phyloP scores from a whole-genome alignment of 225 moss, liverwort and hornwort genomes.

The Antitrichia curtipendula region DNA sequence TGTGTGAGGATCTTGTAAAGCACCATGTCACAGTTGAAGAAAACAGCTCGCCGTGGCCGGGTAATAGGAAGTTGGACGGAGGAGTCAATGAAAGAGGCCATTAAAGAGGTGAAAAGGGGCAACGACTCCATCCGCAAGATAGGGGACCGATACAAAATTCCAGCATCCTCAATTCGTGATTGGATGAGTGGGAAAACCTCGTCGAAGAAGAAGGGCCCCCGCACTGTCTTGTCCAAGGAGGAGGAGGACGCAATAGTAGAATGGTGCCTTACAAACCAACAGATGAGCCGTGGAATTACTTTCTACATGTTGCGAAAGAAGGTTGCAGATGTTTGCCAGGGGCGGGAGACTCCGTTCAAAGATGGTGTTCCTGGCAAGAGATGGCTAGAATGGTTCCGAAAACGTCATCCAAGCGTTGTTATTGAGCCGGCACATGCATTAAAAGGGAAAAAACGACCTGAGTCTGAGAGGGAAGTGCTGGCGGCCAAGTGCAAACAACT shows the following conservation, averaged over 20 bases:
- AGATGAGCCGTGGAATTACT: conserved; percentile 32
- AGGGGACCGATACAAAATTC: conserved; percentile 39
- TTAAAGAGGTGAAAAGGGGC: conserved; percentile 44
- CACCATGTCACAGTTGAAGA: conserved; percentile 43
- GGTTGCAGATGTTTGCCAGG: conserved; percentile 47
- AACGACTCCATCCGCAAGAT: conserved; percentile 45
- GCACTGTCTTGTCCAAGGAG: conserved; percentile 44
- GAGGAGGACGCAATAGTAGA: conserved; percentile 46
- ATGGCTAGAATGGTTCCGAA: conserved; percentile 54
- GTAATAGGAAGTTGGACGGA: conserved; percentile 44
- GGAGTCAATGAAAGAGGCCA: conserved; percentile 48
- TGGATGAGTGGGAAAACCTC: conserved; percentile 65
- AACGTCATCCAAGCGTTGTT: conserved; percentile 40
- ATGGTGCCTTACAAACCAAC: conserved; percentile 39
- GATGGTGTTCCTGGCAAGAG: conserved; percentile 51
- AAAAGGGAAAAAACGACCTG: conserved; percentile 43
- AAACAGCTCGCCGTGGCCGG: conserved; percentile 23
- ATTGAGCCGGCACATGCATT: conserved; percentile 46
- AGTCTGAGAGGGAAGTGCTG: conserved; percentile 43
- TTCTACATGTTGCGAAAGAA: conserved; percentile 48
- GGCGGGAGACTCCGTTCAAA: conserved; percentile 46
- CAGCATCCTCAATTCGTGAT: conserved; percentile 50
- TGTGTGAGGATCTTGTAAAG: not conserved
- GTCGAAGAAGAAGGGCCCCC: conserved; percentile 47
- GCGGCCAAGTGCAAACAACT: conserved; percentile 36